Evolutionary conservation across 1,139 yeast genomes (phyloP).

Genomic region (Kodamaea sp.): DNA sequence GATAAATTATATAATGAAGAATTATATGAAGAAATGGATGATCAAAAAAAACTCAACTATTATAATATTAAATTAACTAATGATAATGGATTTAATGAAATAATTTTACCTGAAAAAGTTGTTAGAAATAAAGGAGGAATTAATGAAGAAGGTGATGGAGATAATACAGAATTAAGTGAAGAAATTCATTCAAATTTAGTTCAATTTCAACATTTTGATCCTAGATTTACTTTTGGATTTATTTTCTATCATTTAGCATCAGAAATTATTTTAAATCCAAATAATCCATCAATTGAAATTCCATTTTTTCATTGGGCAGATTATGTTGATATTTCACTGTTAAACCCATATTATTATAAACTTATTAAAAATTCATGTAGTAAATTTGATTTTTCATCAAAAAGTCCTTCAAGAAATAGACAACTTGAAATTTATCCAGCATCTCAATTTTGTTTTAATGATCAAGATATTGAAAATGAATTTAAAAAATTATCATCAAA

Average conservation of each 20-base stretch:
- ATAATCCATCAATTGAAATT: conserved; percentile 9
- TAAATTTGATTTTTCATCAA: conserved; percentile 20
- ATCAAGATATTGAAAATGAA: conserved; percentile 18
- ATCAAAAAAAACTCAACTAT: neutral
- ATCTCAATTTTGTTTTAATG: conserved; percentile 27
- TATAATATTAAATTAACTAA: conserved; percentile 6
- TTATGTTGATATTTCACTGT: conserved; percentile 26
- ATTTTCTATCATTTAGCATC: conserved; percentile 19
- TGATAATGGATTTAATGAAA: conserved; percentile 7
- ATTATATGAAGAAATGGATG: conserved; percentile 6
- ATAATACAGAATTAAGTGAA: conserved; percentile 2
- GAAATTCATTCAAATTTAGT: conserved; percentile 4
- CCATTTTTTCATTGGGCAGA: conserved; percentile 40
- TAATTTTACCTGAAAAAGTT: conserved; percentile 5
- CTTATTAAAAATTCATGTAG: conserved; percentile 20
- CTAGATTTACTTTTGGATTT: conserved; percentile 30
- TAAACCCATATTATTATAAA: conserved; percentile 19
- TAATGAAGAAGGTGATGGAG: conserved; percentile 7
- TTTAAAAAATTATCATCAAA: neutral
- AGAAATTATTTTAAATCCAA: conserved; percentile 1
- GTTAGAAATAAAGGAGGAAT: neutral
- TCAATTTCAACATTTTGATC: conserved; percentile 26
- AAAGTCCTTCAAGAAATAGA: conserved; percentile 14
- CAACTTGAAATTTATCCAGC: conserved; percentile 19
- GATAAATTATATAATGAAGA: conserved; percentile 2